Evolutionary conservation across 2,329 filamentous ascomycete species (phyloP), one percentile per base, ranked within the genome.

Genomic region (Lasiodiplodia sp.): DNA sequence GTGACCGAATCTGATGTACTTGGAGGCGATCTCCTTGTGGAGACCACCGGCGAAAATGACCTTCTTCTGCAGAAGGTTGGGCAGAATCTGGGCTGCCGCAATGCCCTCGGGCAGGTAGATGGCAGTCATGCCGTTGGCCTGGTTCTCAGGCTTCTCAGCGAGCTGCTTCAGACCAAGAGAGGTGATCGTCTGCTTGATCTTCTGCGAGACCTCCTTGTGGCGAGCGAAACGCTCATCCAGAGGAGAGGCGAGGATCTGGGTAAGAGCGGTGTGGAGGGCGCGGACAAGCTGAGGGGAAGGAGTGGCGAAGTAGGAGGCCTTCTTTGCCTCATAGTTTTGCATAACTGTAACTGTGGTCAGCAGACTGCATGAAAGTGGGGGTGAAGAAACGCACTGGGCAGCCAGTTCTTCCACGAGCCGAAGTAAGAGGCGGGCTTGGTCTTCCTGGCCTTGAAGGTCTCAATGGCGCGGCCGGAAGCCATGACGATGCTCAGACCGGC

Each of bases 291-390:
- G 96, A 16, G 96, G 96, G 4, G 94, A 94, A 0, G 96, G 96
- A 1, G 96, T 99, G 47, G 96, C 96, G 78, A 99, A 99, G 86
- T 99, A 99, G 2, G 94, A 97, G 47, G 96, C 89, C 85, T 98
- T 99, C 85, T 94, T 93, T 72, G 93, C 93, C 84, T 99, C 96
- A 82, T 99, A 99, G 84, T 97, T 98, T 84, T 96, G 90, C 95
- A 99, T 98, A 81, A 99, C 91, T 92, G 69, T 56, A 18, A 23
- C 52, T 44, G 4, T 10, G 60, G 63, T 78, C 74, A 78, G 76
- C 60, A 38, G 38, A 23, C 12, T 2, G 12, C 25, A 16, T 38
- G 11, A 12, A 38, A 14, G 28, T 31, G 23, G 64, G 25, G 34
- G 57, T n/a, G 25, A 67, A 68, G 68, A 81, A 23, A 38, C 37